These are phyloP conservation scores for Salix brachista DNA, from an alignment of 345 rosid genomes.

Conservation along the genomic window DNA sequence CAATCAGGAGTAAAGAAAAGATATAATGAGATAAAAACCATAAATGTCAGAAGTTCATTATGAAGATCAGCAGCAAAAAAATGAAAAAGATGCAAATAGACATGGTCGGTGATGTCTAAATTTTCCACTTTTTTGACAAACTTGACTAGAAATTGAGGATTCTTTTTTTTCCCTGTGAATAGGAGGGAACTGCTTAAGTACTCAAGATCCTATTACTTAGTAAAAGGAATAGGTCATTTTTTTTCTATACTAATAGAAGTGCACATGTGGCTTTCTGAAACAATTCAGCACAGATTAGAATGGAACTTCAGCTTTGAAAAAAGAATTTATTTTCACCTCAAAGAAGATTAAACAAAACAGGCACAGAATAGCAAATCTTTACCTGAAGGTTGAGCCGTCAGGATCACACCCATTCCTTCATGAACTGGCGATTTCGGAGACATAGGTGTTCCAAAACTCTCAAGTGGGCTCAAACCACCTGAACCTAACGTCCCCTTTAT, in stretches of 20 bases:
- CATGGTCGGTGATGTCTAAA: not conserved
- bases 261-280: not conserved
- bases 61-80: not conserved
- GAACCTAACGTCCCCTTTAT: slow-evolving; percentile 50
- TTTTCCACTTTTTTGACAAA: too few relatives aligned
- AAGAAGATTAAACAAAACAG: not conserved
- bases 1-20: not conserved
- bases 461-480: slow-evolving; percentile 48
- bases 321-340: not conserved
- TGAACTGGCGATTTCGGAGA: slow-evolving; percentile 48
- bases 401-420: slow-evolving; percentile 37
- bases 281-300: not conserved
- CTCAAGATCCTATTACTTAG: too few relatives aligned
- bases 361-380: not conserved
- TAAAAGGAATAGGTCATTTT: not conserved
- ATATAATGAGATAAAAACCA: not conserved
- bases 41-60: not conserved
- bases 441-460: slow-evolving; percentile 46
- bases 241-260: not conserved
- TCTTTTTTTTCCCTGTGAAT: too few relatives aligned
- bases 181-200: too few relatives aligned
- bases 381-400: slow-evolving; percentile 53
- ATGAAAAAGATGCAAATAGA: not conserved
- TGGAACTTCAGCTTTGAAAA: not conserved
- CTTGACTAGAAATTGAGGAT: too few relatives aligned